Percentiles rank a stretch among this genome's conserved stretches.
Evolutionary conservation across 179 eudicot genomes (phyloP).

Genomic region (Dionaea muscipula): DNA sequence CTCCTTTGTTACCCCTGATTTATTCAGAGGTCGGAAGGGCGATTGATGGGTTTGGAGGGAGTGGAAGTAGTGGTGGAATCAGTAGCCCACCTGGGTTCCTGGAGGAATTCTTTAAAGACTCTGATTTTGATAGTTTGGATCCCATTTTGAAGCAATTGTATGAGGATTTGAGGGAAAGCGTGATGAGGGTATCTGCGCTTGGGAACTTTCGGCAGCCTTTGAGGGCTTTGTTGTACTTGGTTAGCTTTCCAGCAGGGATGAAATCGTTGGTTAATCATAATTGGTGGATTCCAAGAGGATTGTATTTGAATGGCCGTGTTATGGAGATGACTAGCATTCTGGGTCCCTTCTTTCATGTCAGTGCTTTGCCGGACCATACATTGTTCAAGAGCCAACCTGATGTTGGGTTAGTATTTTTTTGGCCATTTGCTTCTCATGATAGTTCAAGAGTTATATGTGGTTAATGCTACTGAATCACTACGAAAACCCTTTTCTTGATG

Average conservation of each 20-base stretch:
- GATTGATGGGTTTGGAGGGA: slow-evolving; percentile 52
- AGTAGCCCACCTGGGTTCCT: slow-evolving; percentile 63
- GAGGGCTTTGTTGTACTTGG: slow-evolving; percentile 63
- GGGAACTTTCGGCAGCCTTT: slow-evolving; percentile 95
- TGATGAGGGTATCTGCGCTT: slow-evolving; percentile 68
- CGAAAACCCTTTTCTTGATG: no score
- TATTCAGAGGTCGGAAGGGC: slow-evolving; percentile 48
- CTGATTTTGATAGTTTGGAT: slow-evolving; percentile 82
- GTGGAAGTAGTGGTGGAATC: slow-evolving; percentile 32
- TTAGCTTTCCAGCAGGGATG: slow-evolving; percentile 51
- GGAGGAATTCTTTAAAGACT: slow-evolving; percentile 61
- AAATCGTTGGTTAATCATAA: slow-evolving; percentile 63
- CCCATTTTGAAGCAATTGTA: slow-evolving; percentile 65
- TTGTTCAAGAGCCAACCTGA: slow-evolving; percentile 85
- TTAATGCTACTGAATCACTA: no score
- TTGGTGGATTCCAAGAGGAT: slow-evolving; percentile 89
- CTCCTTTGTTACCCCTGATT: slow-evolving; percentile 61
- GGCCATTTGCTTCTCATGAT: not conserved
- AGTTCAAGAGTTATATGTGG: not conserved
- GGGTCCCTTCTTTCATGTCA: slow-evolving; percentile 91
- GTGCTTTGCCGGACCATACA: slow-evolving; percentile 78
- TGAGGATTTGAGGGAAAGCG: slow-evolving; percentile 83
- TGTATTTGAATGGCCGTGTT: slow-evolving; percentile 75
- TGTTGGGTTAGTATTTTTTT: slow-evolving; percentile 62
- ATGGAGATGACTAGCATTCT: slow-evolving; percentile 86